Evolutionary conservation across 441 rosid species (phyloP).

Genomic region (Cnidoscolus chayamansa): DNA sequence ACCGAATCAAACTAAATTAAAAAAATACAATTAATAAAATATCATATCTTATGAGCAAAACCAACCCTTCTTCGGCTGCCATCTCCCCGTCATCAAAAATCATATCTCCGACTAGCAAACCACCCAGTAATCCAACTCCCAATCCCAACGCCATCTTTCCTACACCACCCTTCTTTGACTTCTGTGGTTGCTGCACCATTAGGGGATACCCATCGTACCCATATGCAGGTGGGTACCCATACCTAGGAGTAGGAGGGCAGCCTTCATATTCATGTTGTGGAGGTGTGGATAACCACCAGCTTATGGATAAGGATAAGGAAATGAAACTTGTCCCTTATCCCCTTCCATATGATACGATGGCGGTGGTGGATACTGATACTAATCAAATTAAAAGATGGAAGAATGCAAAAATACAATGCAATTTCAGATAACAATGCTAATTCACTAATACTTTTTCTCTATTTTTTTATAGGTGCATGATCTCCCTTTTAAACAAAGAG

Average conservation of each 20-base stretch:
- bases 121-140: conserved; percentile 65
- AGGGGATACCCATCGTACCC: conserved; percentile 36
- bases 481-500: too few species aligned
- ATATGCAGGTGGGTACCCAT: conserved; percentile 17
- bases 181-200: conserved; percentile 36
- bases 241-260: conserved; percentile 20
- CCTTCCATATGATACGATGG: conserved; percentile 1
- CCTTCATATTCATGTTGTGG: conserved; percentile 17
- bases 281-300: conserved; percentile 27
- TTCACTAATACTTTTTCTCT: too few species aligned
- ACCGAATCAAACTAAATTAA: too few species aligned
- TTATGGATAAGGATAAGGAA: conserved; percentile 31
- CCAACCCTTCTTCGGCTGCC: conserved; percentile 7
- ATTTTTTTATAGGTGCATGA: too few species aligned
- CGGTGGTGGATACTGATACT: conserved; percentile 28
- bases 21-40: too few species aligned
- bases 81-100: conserved; percentile 39
- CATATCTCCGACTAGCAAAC: conserved; percentile 57
- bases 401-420: too few species aligned
- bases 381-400: too few species aligned
- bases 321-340: conserved; percentile 1
- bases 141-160: conserved; percentile 47
- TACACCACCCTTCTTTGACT: conserved; percentile 43
- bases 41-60: too few species aligned
- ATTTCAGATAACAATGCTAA: too few species aligned